Conservation (phyloP, 495 filamentous ascomycete species). For the Annulohypoxylon moriforme region DNA sequence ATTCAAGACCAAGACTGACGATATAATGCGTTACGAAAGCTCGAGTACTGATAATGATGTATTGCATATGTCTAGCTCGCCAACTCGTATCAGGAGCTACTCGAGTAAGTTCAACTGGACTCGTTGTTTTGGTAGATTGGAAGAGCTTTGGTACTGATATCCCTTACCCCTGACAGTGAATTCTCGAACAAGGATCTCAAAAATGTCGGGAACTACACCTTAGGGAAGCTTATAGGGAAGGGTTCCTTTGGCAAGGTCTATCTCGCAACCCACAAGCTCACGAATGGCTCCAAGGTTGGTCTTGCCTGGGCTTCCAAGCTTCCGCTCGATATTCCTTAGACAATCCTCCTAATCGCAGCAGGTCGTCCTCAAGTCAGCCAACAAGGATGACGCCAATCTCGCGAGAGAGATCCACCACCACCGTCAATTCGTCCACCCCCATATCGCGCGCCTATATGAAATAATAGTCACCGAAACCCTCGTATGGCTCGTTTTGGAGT, state of each 20-base stretch:
- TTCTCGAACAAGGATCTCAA: conserved; percentile 93
- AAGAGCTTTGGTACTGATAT: conserved; percentile 35
- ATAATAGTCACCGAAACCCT: conserved; percentile 94
- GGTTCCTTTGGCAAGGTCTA: conserved; percentile 99
- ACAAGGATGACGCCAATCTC: conserved; percentile 94
- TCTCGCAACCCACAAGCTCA: conserved; percentile 95
- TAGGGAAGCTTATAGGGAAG: conserved; percentile 93
- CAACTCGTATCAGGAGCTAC: conserved; percentile 93
- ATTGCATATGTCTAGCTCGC: conserved; percentile 73
- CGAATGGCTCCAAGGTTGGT: conserved; percentile 95
- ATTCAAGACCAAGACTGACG: conserved; percentile 40
- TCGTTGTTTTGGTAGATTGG: not conserved
- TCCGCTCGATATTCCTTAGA: conserved; percentile 9
- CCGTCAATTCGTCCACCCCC: conserved; percentile 95
- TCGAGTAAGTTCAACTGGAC: conserved; percentile 81
- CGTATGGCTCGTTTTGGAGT: conserved; percentile 97
- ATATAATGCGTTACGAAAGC: conserved; percentile 13
- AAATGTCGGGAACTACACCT: conserved; percentile 91
- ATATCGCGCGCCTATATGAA: conserved; percentile 96
- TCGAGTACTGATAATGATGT: conserved; percentile 41
- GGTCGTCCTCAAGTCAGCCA: conserved; percentile 98
- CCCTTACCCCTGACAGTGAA: conserved; percentile 68
- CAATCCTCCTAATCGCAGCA: conserved; percentile 52
- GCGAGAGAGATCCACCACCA: conserved; percentile 98
- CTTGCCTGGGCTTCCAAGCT: not conserved